Percentiles rank a stretch among this genome's conserved stretches.
phyloP scores from a whole-genome alignment of 2,329 filamentous ascomycete genomes.

The Xylaria sp. region DNA sequence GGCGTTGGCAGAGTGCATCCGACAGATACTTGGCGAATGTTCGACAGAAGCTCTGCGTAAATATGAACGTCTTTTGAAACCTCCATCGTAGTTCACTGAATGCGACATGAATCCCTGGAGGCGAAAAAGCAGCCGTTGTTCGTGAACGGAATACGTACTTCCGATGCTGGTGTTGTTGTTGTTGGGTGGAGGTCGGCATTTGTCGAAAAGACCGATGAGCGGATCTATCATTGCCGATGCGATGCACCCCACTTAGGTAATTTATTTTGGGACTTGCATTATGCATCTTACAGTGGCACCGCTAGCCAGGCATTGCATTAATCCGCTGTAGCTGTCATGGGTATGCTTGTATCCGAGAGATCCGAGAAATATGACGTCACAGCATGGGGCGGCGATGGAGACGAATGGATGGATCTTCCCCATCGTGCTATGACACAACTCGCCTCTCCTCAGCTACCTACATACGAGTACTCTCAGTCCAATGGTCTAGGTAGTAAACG shows the following conservation, averaged over 20 bases:
- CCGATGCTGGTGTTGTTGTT: too few relatives aligned
- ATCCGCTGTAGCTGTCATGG: too few relatives aligned
- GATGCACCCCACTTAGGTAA: too few relatives aligned
- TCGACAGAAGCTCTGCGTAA: slow-evolving; percentile 60
- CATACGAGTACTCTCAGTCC: neutral
- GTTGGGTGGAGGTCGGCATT: neutral
- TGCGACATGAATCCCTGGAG: neutral
- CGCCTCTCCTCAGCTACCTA: neutral
- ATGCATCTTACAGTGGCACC: too few relatives aligned
- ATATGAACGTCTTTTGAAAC: slow-evolving; percentile 34
- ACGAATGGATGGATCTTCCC: neutral
- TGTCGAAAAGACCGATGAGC: neutral
- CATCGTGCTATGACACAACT: slow-evolving; percentile 8
- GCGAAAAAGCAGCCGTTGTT: neutral
- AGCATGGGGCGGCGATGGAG: neutral
- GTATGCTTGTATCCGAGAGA: too few relatives aligned
- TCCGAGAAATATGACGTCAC: neutral
- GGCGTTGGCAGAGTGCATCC: slow-evolving; percentile 46
- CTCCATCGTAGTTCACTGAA: slow-evolving; percentile 22
- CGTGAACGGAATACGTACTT: too few relatives aligned
- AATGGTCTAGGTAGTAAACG: neutral
- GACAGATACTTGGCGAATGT: slow-evolving; percentile 60
- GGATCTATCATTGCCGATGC: too few relatives aligned
- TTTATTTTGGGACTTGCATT: too few relatives aligned
- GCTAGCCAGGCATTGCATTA: too few relatives aligned